Evolutionary conservation across 176 grass and related monocot species (phyloP).

Genomic region (Echinochloa phyllopogon): DNA sequence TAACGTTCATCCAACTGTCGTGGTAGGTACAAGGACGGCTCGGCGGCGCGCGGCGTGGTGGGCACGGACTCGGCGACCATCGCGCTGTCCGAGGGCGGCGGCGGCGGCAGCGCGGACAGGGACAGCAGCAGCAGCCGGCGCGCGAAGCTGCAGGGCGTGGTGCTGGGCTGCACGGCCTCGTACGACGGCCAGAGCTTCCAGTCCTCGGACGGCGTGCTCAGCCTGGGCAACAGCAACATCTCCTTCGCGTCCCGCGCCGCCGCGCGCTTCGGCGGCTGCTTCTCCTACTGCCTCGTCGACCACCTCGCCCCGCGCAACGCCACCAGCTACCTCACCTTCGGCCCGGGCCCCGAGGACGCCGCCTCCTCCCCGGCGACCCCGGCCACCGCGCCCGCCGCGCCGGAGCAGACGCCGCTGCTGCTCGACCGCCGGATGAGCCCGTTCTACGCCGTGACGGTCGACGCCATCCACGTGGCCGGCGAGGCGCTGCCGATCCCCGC

Average conservation of each 20-base stretch:
- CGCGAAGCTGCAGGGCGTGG: constrained; percentile 68
- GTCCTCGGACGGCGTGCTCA: constrained; percentile 83
- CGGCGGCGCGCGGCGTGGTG: constrained; percentile 62
- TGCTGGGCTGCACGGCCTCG: constrained; percentile 83
- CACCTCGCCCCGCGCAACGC: constrained; percentile 87
- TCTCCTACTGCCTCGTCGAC: constrained; percentile 99
- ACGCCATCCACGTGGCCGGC: constrained; percentile 53
- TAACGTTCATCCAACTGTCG: constrained; percentile 6
- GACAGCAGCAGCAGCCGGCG: constrained; percentile 5
- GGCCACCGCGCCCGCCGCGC: background rate
- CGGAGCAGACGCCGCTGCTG: constrained; percentile 57
- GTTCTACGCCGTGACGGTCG: constrained; percentile 71
- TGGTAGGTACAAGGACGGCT: constrained; percentile 78
- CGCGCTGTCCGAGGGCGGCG: constrained; percentile 33
- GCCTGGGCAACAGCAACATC: constrained; percentile 84
- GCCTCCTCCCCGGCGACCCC: background rate
- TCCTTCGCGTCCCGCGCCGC: constrained; percentile 82
- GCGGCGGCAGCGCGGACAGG: background rate
- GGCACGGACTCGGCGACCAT: constrained; percentile 81
- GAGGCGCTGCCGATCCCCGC: constrained; percentile 49
- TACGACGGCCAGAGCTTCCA: constrained; percentile 62
- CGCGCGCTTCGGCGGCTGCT: constrained; percentile 71
- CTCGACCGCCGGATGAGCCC: constrained; percentile 58
- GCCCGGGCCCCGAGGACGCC: constrained; percentile 3
- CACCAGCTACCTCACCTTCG: constrained; percentile 86